These are phyloP conservation scores for Prunus salicina DNA, from an alignment of 306 rosid species.

Conservation along the genomic window DNA sequence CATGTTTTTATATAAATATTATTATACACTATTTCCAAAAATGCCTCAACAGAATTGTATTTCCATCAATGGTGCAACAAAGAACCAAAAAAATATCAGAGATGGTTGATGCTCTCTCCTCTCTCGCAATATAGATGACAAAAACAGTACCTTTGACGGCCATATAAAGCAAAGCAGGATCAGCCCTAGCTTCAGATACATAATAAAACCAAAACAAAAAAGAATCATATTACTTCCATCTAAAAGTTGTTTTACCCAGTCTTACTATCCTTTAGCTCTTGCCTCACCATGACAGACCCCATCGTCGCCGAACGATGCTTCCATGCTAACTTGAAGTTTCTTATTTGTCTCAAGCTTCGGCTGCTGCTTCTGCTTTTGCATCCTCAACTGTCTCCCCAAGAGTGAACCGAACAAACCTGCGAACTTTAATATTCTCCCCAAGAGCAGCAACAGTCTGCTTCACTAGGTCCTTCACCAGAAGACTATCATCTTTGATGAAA, in stretches of 20 bases:
- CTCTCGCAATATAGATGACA: conserved; percentile 43
- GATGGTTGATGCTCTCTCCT: conserved; percentile 28
- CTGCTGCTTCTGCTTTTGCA: conserved; percentile 16
- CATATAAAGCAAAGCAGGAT: conserved; percentile 8
- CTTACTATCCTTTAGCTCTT: not conserved
- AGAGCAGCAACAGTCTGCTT: conserved; percentile 96
- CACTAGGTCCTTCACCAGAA: conserved; percentile 86
- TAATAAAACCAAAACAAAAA: conserved; percentile 27
- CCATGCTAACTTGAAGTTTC: not conserved
- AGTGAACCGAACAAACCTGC: conserved; percentile 83
- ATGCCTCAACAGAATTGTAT: conserved; percentile 33
- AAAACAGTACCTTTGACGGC: conserved; percentile 13
- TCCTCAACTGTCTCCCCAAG: conserved; percentile 65
- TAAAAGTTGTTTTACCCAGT: conserved; percentile 26
- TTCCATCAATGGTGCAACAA: conserved; percentile 30
- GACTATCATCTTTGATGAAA: conserved; percentile 76
- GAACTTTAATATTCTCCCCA: conserved; percentile 93
- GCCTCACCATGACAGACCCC: not conserved
- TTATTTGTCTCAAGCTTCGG: conserved; percentile 36
- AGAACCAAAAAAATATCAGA: conserved; percentile 24
- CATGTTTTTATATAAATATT: not conserved
- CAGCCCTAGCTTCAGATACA: conserved; percentile 29
- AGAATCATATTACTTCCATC: conserved; percentile 27
- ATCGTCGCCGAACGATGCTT: not conserved
- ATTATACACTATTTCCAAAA: conserved; percentile 23